Evolutionary conservation across 2,329 filamentous ascomycete genomes (phyloP), one percentile per base, ranked within the genome.

Genomic region (Scedosporium apiospermum): DNA sequence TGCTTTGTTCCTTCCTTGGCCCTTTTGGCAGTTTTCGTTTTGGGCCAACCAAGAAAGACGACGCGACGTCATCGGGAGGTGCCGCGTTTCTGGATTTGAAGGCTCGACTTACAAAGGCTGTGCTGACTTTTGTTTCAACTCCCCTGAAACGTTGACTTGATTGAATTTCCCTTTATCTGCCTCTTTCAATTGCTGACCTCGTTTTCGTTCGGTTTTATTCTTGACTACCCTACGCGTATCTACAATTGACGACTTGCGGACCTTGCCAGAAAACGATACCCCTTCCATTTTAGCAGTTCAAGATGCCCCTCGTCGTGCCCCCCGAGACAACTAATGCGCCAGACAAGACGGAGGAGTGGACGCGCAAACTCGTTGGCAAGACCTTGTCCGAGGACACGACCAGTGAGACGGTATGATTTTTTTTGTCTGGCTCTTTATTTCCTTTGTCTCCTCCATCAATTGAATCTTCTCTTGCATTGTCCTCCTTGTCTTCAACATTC

Each of bases 231-330:
- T 38, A 9, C 10, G 34, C 10, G 9, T 38, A 38, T 10, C 34
- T 38, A 14, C 34, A 14, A 38, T 38, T 4, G 16, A 49, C 44
- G n/a, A 21, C 21, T 6, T 9, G 9, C 21, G 16, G 16, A n/a
- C 53, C 2, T 12, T 30, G n/a, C 23, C 23, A 23, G 18, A 57
- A 57, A 16, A 57, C 3, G 23, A 23, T 23, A 7, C 23, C 53
- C 53, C 53, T 6, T 21, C n/a, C 30, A 38, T 27, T 27, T 27
- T 14, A 21, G 23, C 26, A 62, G n/a, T 23, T 26, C 64, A 72
- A n/a, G 75, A 86, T 88, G 85, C 85, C 85, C 82, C 84, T 88
- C 74, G 78, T 88, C 68, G 79, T 86, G 18, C 84, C 84, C 62
- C 82, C 81, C 69, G 74, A 86, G 67, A 85, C 77, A 65, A 77